Evolutionary conservation across 768 basidiomycete species (phyloP), one percentile per base, ranked within the genome.

Genomic region (Gloeopeniophorella convolvens): DNA sequence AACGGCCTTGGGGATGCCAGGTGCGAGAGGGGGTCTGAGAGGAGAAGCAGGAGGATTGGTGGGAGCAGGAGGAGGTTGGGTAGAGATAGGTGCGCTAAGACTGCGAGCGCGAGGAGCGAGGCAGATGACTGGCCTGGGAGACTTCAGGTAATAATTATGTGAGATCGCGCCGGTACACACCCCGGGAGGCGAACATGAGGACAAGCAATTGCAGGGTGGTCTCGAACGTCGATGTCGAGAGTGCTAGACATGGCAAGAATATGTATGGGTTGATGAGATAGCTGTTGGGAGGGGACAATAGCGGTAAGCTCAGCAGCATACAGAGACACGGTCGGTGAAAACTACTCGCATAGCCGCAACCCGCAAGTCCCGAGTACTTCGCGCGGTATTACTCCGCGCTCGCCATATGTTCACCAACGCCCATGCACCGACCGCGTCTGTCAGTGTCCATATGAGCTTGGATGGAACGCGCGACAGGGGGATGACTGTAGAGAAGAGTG

Each of bases 241-340:
- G 70, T 0, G 91, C 87, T 6, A 95, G 70, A 26, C 81, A 83
- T 0, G 93, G 80, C 1, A 92, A 71, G 49, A 95, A 65, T 7
- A 88, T 67, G 64, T 96, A 96, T 3, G 96, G 96, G 59, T 98
- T 96, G 42, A 95, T 65, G 16, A 96, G 77, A 66, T 85, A 94
- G 39, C 92, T 96, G 59, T 50, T 42, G 26, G 34, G 34, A 44
- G 16, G 23, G 33, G n/a, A n/a, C n/a, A n/a, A n/a, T n/a, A n/a
- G n/a, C n/a, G n/a, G n/a, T n/a, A n/a, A n/a, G n/a, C n/a, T n/a
- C n/a, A n/a, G n/a, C n/a, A n/a, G n/a, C n/a, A n/a, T n/a, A n/a
- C n/a, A n/a, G n/a, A n/a, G n/a, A n/a, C n/a, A n/a, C n/a, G n/a
- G n/a, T n/a, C n/a, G n/a, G n/a, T n/a, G n/a, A n/a, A n/a, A n/a